Evolutionary conservation across 768 basidiomycete genomes (phyloP).

Genomic region (Rhizopogon vinicolor): DNA sequence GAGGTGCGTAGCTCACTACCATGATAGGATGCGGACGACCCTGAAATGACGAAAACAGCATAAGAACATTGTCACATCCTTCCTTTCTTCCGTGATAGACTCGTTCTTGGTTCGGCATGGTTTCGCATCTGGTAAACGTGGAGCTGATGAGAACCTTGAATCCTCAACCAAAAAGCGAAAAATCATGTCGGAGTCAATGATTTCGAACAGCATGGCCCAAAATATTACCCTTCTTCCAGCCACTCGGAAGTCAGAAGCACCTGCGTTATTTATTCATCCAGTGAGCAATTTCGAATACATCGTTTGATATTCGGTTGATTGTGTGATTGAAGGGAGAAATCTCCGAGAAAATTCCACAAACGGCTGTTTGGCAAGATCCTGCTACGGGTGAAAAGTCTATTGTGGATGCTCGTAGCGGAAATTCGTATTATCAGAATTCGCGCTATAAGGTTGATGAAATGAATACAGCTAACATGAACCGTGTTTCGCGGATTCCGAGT

Average conservation of each 20-base stretch:
- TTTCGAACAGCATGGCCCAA: conserved; percentile 3
- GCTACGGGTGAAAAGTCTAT: conserved; percentile 51
- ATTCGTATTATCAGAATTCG: conserved; percentile 43
- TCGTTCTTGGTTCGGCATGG: conserved; percentile 62
- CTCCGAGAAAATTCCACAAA: conserved; percentile 26
- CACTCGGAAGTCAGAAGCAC: conserved; percentile 1
- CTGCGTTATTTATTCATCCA: conserved; percentile 9
- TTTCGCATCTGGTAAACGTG: conserved; percentile 35
- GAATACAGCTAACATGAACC: conserved; percentile 5
- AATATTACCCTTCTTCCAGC: not conserved
- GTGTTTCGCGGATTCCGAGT: conserved; percentile 12
- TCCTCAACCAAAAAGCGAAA: conserved; percentile 51
- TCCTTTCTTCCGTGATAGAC: conserved; percentile 56
- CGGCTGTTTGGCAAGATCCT: conserved; percentile 56
- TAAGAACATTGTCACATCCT: conserved; percentile 44
- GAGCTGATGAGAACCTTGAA: conserved; percentile 8
- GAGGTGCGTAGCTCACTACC: conserved; percentile 41
- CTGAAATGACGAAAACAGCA: conserved; percentile 38
- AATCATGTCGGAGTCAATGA: conserved; percentile 18
- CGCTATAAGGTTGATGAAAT: conserved; percentile 2
- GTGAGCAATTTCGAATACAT: conserved; percentile 13
- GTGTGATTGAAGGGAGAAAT: conserved; percentile 7
- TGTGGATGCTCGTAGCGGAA: conserved; percentile 67
- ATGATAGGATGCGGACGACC: conserved; percentile 3
- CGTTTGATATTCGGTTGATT: conserved; percentile 6